Conservation (phyloP, 495 filamentous ascomycete genomes). For the Corynascus novoguineensis region DNA sequence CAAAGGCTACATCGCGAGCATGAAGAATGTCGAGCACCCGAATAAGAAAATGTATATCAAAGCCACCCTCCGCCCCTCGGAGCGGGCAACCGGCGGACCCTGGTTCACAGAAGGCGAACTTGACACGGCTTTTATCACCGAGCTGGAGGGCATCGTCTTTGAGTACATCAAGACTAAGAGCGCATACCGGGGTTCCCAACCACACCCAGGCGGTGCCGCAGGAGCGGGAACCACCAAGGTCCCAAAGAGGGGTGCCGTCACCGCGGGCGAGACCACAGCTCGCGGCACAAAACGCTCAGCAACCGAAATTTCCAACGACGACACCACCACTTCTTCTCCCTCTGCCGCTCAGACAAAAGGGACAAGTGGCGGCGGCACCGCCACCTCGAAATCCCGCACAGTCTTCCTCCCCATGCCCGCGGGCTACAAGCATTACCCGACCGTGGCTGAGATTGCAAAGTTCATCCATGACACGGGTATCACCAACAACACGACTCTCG, state of each 20-base stretch:
- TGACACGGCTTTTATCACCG: constrained; percentile 78
- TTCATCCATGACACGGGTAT: constrained; percentile 62
- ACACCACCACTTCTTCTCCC: constrained; percentile 13
- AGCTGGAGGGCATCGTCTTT: constrained; percentile 60
- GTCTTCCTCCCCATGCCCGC: constrained; percentile 59
- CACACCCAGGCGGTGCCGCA: constrained; percentile 18
- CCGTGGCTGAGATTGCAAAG: constrained; percentile 61
- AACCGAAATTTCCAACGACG: constrained; percentile 36
- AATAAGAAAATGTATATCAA: constrained; percentile 82
- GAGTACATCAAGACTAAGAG: constrained; percentile 63
- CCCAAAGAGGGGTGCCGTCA: constrained; percentile 44
- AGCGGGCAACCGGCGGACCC: constrained; percentile 83
- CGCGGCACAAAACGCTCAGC: constrained; percentile 35
- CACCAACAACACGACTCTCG: constrained; percentile 56
- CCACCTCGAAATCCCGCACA: constrained; percentile 6
- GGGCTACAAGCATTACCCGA: constrained; percentile 69
- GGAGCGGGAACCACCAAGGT: constrained; percentile 13
- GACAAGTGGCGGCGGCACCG: constrained; percentile 10
- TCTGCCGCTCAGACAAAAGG: constrained; percentile 18
- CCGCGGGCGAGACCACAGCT: constrained; percentile 25
- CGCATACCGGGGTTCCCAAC: constrained; percentile 50
- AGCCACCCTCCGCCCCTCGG: constrained; percentile 65
- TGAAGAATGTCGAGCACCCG: constrained; percentile 59
- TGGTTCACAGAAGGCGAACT: constrained; percentile 81
- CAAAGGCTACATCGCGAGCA: constrained; percentile 50